phyloP scores from a whole-genome alignment of 768 basidiomycete species.

The Kwoniella shandongensis region DNA sequence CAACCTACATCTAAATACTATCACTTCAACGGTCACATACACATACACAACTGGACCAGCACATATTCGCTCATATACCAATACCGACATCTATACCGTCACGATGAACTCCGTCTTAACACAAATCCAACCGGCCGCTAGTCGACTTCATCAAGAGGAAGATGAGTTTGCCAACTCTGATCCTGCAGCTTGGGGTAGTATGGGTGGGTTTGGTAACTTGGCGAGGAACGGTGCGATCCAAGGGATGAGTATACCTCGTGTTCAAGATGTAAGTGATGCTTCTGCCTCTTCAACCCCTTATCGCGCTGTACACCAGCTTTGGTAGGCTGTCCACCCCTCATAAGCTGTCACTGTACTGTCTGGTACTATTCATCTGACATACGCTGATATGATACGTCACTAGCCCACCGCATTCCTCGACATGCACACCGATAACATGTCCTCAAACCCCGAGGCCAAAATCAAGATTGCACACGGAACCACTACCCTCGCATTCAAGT shows the following conservation, averaged over 20 bases:
- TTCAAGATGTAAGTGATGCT: conserved; percentile 44
- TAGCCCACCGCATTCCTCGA: conserved; percentile 89
- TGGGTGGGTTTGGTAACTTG: conserved; percentile 46
- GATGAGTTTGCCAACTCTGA: conserved; percentile 24
- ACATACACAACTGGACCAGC: not conserved
- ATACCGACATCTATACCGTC: not conserved
- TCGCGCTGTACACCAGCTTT: no score
- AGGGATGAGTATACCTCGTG: conserved; percentile 49
- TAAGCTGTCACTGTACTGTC: not conserved
- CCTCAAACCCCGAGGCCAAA: conserved; percentile 79
- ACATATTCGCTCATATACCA: not conserved
- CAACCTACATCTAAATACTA: not conserved
- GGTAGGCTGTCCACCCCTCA: not conserved
- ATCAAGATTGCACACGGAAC: conserved; percentile 99
- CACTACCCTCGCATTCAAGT: conserved; percentile 95
- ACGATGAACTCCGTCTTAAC: conserved; percentile 40
- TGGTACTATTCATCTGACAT: not conserved
- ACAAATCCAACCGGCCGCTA: conserved; percentile 26
- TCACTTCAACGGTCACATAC: not conserved
- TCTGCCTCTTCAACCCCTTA: no score
- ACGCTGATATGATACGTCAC: conserved; percentile 8
- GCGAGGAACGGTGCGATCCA: conserved; percentile 35
- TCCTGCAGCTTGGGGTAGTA: conserved; percentile 35
- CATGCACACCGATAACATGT: conserved; percentile 91
- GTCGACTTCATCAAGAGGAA: conserved; percentile 7